These are phyloP conservation scores for Sporothrix protearum DNA, from an alignment of 2,329 filamentous ascomycete species.

Conservation along the genomic window DNA sequence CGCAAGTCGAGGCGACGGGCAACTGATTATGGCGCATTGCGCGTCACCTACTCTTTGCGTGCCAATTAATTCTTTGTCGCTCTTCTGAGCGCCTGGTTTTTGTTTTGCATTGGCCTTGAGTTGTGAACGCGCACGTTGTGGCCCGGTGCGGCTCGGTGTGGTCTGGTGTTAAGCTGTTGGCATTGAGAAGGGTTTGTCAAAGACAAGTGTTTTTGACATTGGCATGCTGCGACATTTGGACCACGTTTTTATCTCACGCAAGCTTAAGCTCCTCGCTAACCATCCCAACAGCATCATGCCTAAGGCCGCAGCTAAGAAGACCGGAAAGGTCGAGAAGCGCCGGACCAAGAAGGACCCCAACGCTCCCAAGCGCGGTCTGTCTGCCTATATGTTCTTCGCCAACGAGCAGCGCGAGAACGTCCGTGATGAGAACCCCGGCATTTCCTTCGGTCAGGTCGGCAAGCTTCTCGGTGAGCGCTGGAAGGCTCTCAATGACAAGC, in stretches of 20 bases:
- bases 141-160: background rate
- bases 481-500: slow-evolving; percentile 94
- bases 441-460: slow-evolving; percentile 96
- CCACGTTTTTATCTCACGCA: background rate
- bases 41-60: background rate
- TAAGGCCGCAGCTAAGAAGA: slow-evolving; percentile 56
- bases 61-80: background rate
- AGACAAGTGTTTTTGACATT: background rate
- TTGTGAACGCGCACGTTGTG: background rate
- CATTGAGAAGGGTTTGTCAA: background rate
- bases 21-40: background rate
- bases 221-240: too few species aligned
- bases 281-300: slow-evolving; percentile 49
- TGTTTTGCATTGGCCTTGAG: background rate
- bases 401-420: slow-evolving; percentile 99
- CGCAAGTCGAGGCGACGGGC: background rate
- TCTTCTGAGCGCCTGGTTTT: background rate
- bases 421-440: slow-evolving; percentile 95
- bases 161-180: background rate
- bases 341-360: slow-evolving; percentile 77
- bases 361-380: slow-evolving; percentile 97
- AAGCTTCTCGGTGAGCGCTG: slow-evolving; percentile 97
- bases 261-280: background rate
- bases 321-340: slow-evolving; percentile 53
- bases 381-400: slow-evolving; percentile 99